Conservation (phyloP, 2,329 filamentous ascomycete species). For the Ciborinia camelliae region DNA sequence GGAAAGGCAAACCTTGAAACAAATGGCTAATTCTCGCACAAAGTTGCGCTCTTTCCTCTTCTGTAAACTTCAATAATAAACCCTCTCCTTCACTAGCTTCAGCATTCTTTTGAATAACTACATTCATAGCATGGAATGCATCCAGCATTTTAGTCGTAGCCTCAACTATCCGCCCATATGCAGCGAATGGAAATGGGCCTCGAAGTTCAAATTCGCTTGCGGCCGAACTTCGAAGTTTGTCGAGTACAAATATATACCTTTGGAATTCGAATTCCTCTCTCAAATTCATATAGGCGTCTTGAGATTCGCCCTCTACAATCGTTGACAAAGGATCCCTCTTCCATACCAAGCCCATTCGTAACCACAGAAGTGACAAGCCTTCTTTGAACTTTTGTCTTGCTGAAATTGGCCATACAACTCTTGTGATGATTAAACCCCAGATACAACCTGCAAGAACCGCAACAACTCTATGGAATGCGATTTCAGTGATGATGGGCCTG, state of each 20-base stretch:
- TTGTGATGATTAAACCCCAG: slow-evolving; percentile 88
- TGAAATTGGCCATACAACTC: slow-evolving; percentile 90
- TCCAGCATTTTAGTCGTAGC: slow-evolving; percentile 84
- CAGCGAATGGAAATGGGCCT: slow-evolving; percentile 76
- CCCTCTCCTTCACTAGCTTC: slow-evolving; percentile 76
- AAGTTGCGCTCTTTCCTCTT: slow-evolving; percentile 72
- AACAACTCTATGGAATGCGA: slow-evolving; percentile 81
- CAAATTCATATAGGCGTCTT: slow-evolving; percentile 76
- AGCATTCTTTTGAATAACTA: slow-evolving; percentile 79
- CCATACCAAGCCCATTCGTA: slow-evolving; percentile 95
- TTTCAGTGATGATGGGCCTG: slow-evolving; percentile 80
- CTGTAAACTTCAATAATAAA: slow-evolving; percentile 74
- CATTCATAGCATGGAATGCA: slow-evolving; percentile 93
- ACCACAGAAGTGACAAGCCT: slow-evolving; percentile 83
- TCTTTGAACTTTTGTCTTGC: slow-evolving; percentile 85
- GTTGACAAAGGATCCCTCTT: slow-evolving; percentile 83
- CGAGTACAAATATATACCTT: slow-evolving; percentile 69
- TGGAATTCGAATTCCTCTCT: slow-evolving; percentile 85
- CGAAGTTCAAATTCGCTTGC: slow-evolving; percentile 84
- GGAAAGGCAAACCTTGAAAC: slow-evolving; percentile 44
- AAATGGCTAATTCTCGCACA: slow-evolving; percentile 91
- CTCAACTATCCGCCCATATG: slow-evolving; percentile 70
- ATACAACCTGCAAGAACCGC: slow-evolving; percentile 82
- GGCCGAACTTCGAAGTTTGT: slow-evolving; percentile 68
- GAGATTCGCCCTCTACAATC: slow-evolving; percentile 56